Percentiles rank a stretch among this genome's conserved stretches.
phyloP scores from a whole-genome alignment of 306 rosid genomes.

The Pterocarpus macrocarpus region DNA sequence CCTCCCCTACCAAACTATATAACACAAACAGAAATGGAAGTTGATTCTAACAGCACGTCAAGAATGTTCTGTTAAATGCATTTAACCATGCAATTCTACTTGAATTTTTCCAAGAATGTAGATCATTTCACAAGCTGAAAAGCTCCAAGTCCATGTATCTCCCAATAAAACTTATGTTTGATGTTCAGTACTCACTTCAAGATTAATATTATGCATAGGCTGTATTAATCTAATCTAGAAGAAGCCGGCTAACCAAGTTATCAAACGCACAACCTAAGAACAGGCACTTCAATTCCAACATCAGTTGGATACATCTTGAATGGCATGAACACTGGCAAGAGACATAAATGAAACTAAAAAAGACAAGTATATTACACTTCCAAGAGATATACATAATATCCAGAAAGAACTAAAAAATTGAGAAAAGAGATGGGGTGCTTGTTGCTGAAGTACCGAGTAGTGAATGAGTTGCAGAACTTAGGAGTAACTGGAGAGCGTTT shows the following conservation, averaged over 20 bases:
- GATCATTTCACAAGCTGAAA: constrained; percentile 3
- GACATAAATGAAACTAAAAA: neutral
- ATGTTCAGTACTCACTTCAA: neutral
- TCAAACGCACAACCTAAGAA: neutral
- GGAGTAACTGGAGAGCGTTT: constrained; percentile 68
- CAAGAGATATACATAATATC: constrained; percentile 5
- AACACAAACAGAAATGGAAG: constrained; percentile 24
- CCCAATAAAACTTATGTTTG: neutral
- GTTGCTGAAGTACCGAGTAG: constrained; percentile 68
- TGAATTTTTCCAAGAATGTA: neutral
- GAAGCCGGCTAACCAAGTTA: neutral
- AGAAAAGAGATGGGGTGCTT: constrained; percentile 27
- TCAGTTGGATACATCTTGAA: constrained; percentile 12
- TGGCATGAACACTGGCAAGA: neutral
- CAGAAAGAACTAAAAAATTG: neutral
- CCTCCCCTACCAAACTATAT: neutral
- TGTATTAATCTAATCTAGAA: neutral
- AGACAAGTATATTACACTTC: neutral
- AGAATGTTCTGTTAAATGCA: neutral
- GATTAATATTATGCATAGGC: neutral
- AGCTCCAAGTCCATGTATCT: neutral
- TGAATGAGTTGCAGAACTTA: constrained; percentile 77
- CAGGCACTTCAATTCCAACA: neutral
- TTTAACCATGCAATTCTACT: constrained; percentile 4
- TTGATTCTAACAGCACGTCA: neutral